Conservation (phyloP, 345 rosid species). For the Salix arbutifolia region DNA sequence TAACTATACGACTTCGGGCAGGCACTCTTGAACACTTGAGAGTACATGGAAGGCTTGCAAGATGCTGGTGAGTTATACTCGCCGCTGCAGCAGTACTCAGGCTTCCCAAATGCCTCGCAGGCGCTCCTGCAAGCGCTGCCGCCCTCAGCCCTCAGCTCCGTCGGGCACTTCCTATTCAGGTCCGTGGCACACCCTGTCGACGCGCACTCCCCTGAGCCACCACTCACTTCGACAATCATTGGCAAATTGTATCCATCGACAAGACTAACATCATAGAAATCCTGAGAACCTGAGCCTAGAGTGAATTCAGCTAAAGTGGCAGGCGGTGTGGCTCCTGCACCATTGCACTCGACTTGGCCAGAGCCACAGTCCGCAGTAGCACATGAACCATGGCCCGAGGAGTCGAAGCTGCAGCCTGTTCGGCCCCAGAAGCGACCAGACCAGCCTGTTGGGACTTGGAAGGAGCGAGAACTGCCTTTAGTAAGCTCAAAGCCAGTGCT, state of each 20-base stretch:
- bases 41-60: constrained; percentile 22
- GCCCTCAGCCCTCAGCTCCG: constrained; percentile 20
- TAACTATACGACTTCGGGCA: constrained; percentile 27
- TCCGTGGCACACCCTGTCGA: constrained; percentile 20
- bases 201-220: constrained; percentile 20
- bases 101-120: constrained; percentile 22
- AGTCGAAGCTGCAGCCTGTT: constrained; percentile 34
- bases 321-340: constrained; percentile 16
- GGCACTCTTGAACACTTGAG: constrained; percentile 23
- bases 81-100: constrained; percentile 29
- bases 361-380: constrained; percentile 28
- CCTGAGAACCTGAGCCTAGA: constrained; percentile 22
- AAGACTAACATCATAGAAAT: constrained; percentile 28
- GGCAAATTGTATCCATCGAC: constrained; percentile 27
- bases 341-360: constrained; percentile 23
- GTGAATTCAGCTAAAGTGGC: constrained; percentile 32
- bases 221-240: constrained; percentile 16
- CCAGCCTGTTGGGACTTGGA: constrained; percentile 42
- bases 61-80: constrained; percentile 16
- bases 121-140: constrained; percentile 23
- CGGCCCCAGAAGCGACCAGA: constrained; percentile 45
- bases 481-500: constrained; percentile 38
- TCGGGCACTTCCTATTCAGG: constrained; percentile 22
- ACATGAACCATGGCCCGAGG: constrained; percentile 16
- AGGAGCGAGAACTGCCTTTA: constrained; percentile 22